Evolutionary conservation across 2,329 filamentous ascomycete species (phyloP).

Genomic region (Aspergillus sp.): DNA sequence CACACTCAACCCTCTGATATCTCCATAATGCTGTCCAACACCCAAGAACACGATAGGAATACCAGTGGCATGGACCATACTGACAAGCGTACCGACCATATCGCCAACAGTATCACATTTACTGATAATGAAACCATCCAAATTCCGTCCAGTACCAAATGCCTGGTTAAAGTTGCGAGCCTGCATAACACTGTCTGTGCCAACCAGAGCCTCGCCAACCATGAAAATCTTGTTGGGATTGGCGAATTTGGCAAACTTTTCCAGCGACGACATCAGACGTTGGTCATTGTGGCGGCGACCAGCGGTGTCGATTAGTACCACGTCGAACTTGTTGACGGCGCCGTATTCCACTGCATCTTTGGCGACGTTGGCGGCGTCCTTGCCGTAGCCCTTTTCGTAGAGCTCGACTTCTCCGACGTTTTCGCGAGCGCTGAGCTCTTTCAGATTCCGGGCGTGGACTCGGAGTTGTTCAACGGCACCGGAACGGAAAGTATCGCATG

Average conservation of each 20-base stretch:
- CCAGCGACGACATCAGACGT: slow-evolving; percentile 88
- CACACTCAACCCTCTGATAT: slow-evolving; percentile 59
- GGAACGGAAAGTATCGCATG: slow-evolving; percentile 93
- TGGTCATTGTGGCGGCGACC: slow-evolving; percentile 92
- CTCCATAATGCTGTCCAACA: slow-evolving; percentile 61
- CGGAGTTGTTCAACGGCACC: slow-evolving; percentile 95
- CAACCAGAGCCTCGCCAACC: slow-evolving; percentile 89
- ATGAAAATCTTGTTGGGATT: slow-evolving; percentile 98
- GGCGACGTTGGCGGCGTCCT: slow-evolving; percentile 91
- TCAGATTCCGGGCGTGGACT: slow-evolving; percentile 89
- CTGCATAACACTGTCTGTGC: slow-evolving; percentile 90
- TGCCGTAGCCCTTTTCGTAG: slow-evolving; percentile 96
- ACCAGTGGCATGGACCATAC: slow-evolving; percentile 93
- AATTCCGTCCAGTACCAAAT: slow-evolving; percentile 69
- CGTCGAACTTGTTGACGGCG: slow-evolving; percentile 69
- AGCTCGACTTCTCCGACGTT: slow-evolving; percentile 74
- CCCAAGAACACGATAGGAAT: slow-evolving; percentile 93
- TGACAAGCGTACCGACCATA: slow-evolving; percentile 94
- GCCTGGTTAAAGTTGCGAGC: slow-evolving; percentile 92
- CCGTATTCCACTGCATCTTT: slow-evolving; percentile 86
- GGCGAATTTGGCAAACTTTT: slow-evolving; percentile 95
- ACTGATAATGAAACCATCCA: slow-evolving; percentile 96
- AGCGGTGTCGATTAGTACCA: slow-evolving; percentile 94
- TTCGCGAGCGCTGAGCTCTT: slow-evolving; percentile 78
- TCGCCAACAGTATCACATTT: slow-evolving; percentile 99